phyloP scores from a whole-genome alignment of 179 eudicot genomes.

The Patellifolia procumbens region DNA sequence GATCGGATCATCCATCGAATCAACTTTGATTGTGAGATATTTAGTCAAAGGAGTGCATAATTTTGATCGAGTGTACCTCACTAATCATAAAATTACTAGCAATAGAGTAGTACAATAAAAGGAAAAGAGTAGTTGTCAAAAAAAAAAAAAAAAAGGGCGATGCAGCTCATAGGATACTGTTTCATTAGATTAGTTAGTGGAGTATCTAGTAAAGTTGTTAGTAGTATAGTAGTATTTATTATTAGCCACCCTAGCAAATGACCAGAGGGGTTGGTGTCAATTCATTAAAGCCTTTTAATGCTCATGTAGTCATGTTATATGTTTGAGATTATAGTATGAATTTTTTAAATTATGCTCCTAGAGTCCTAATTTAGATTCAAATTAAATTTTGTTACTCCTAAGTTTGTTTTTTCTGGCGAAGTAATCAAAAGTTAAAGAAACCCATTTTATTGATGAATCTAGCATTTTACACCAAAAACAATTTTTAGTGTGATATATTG shows the following conservation, averaged over 20 bases:
- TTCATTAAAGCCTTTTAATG: conserved; percentile 11
- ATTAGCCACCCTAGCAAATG: conserved; percentile 11
- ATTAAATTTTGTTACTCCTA: no score
- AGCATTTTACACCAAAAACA: no score
- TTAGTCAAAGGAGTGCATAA: no score
- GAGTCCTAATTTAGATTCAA: no score
- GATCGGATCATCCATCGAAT: no score
- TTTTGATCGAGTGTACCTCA: background rate
- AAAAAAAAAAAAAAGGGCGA: background rate
- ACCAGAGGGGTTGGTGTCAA: background rate
- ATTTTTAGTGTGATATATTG: no score
- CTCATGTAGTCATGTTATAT: conserved; percentile 18
- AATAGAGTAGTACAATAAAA: background rate
- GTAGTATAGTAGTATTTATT: conserved; percentile 14
- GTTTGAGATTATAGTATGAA: background rate
- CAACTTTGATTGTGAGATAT: background rate
- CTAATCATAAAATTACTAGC: background rate
- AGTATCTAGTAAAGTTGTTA: conserved; percentile 5
- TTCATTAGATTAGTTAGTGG: background rate
- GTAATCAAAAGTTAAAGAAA: no score
- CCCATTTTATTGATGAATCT: no score
- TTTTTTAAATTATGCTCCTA: no score
- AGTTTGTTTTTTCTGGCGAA: no score
- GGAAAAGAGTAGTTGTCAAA: background rate
- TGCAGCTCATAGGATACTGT: conserved; percentile 5